A percentile compares a stretch with the other conserved stretches of the same genome.
phyloP scores from a whole-genome alignment of 2,329 filamentous ascomycete species.

The Fusarium fujikuroi region DNA sequence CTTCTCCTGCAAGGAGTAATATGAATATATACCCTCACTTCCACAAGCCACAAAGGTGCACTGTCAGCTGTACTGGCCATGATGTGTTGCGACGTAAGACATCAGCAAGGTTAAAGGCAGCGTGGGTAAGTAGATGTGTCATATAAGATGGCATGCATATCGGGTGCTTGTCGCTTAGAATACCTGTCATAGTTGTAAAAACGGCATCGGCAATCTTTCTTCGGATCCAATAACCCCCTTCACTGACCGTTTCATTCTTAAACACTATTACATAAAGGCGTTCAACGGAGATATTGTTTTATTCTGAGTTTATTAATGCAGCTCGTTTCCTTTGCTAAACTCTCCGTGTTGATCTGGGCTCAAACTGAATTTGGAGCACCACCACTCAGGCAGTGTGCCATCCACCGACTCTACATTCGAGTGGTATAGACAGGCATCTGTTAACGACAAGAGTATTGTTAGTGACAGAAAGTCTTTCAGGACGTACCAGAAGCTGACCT shows the following conservation, averaged over 20 bases:
- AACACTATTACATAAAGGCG: not conserved
- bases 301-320: not conserved
- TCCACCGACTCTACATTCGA: not conserved
- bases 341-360: not conserved
- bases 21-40: not conserved
- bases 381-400: not conserved
- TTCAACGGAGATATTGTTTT: not conserved
- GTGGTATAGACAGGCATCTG: not conserved
- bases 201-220: not conserved
- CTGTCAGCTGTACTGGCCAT: not conserved
- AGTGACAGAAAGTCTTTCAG: not conserved
- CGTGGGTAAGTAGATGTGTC: not conserved
- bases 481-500: not conserved
- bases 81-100: not conserved
- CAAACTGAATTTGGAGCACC: not conserved
- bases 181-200: not conserved
- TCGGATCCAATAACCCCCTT: not conserved
- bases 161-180: not conserved
- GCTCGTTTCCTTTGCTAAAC: not conserved
- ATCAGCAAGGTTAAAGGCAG: not conserved
- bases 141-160: not conserved
- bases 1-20: constrained; percentile 12
- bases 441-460: not conserved
- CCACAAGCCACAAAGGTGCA: not conserved
- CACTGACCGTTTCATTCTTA: not conserved